Percentiles rank a stretch among this genome's conserved stretches.
Evolutionary conservation across 208 protist genomes (phyloP).

Genomic region (Strigomonas culicis): DNA sequence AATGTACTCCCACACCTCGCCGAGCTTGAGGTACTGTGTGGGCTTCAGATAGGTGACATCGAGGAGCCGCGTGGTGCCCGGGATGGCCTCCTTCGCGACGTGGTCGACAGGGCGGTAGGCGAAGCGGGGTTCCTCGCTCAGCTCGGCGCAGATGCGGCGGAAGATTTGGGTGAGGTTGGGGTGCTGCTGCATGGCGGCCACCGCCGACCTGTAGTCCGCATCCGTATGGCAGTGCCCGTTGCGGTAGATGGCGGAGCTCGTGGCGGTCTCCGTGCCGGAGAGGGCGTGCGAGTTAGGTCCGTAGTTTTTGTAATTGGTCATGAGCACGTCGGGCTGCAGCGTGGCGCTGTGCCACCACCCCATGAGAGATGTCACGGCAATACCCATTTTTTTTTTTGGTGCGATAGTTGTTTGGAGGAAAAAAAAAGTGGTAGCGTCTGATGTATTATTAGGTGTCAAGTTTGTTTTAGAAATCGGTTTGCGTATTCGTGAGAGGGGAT

Average conservation of each 20-base stretch:
- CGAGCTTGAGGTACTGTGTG: slow-evolving; percentile 26
- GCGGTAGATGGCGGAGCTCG: slow-evolving; percentile 38
- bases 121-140: slow-evolving; percentile 18
- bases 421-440: neutral
- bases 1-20: slow-evolving; percentile 36
- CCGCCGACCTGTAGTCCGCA: slow-evolving; percentile 18
- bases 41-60: slow-evolving; percentile 46
- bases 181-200: slow-evolving; percentile 20
- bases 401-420: neutral
- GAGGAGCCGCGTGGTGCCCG: slow-evolving; percentile 14
- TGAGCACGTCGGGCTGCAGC: slow-evolving; percentile 11
- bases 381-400: slow-evolving; percentile 12
- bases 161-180: slow-evolving; percentile 30
- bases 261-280: slow-evolving; percentile 39
- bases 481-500: neutral
- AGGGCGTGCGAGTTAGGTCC: slow-evolving; percentile 29
- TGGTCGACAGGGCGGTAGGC: slow-evolving; percentile 35
- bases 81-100: slow-evolving; percentile 20
- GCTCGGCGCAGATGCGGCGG: slow-evolving; percentile 18
- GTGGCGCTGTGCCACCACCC: slow-evolving; percentile 15
- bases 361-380: slow-evolving; percentile 16
- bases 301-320: slow-evolving; percentile 16
- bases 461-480: neutral
- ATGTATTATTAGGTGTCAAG: neutral
- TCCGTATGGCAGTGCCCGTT: slow-evolving; percentile 27